Evolutionary conservation across 805 yeast genomes (phyloP).

Genomic region (Wickerhamiella dianesei): DNA sequence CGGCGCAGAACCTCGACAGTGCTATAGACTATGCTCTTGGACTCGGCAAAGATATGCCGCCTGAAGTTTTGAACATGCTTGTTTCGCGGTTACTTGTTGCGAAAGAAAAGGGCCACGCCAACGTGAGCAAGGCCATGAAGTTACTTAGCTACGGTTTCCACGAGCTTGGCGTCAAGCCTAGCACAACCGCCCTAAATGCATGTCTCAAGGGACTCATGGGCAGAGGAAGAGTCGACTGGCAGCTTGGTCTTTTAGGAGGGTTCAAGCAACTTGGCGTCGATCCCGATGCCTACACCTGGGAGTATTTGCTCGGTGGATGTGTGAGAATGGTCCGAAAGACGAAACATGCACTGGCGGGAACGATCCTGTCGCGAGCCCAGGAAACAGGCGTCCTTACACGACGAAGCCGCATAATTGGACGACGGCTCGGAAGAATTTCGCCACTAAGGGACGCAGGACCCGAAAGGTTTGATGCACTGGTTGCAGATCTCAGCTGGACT

Average conservation of each 20-base stretch:
- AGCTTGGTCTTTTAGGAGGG: slow-evolving; percentile 9
- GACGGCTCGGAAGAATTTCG: slow-evolving; percentile 2
- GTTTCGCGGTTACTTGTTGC: slow-evolving; percentile 5
- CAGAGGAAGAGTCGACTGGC: slow-evolving; percentile 14
- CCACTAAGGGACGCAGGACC: slow-evolving; percentile 7
- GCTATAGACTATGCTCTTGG: not conserved
- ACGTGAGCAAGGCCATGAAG: not conserved
- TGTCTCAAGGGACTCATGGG: slow-evolving; percentile 8
- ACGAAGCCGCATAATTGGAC: slow-evolving; percentile 10
- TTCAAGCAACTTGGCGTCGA: slow-evolving; percentile 4
- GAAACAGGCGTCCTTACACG: slow-evolving; percentile 8
- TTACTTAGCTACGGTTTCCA: slow-evolving; percentile 1
- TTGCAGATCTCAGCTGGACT: slow-evolving; percentile 1
- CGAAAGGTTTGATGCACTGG: slow-evolving; percentile 3
- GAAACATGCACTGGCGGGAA: slow-evolving; percentile 10
- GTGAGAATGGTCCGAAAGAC: not conserved
- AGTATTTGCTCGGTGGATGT: slow-evolving; percentile 10
- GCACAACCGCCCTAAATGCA: slow-evolving; percentile 7
- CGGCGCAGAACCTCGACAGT: slow-evolving; percentile 1
- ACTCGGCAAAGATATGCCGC: not conserved
- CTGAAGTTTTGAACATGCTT: slow-evolving; percentile 3
- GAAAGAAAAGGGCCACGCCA: not conserved
- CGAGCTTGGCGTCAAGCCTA: slow-evolving; percentile 2
- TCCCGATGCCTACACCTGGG: slow-evolving; percentile 11
- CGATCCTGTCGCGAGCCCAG: slow-evolving; percentile 10